phyloP scores from a whole-genome alignment of 2,329 filamentous ascomycete species.

The Neonectria hederae region DNA sequence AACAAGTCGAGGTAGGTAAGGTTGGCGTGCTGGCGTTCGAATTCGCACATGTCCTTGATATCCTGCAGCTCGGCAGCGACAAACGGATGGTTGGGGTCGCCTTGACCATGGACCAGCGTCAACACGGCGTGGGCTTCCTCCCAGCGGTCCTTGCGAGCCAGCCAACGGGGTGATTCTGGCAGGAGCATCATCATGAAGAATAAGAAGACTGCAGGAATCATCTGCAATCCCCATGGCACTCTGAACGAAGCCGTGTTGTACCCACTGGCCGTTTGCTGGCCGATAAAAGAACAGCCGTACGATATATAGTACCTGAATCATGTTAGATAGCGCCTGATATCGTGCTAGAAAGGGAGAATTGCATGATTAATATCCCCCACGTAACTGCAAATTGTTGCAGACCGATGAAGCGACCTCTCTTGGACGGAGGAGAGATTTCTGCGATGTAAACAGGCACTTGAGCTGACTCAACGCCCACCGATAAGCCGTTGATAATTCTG shows the following conservation, averaged over 20 bases:
- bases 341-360: no score
- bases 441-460: conserved; percentile 73
- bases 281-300: conserved; percentile 70
- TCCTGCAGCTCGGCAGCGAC: conserved; percentile 75
- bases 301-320: conserved; percentile 73
- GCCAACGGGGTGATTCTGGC: conserved; percentile 71
- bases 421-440: conserved; percentile 64
- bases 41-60: conserved; percentile 77
- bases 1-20: conserved; percentile 78
- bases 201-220: conserved; percentile 68
- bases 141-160: conserved; percentile 69
- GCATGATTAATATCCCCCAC: conserved; percentile 60
- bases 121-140: conserved; percentile 64
- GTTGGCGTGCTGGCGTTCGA: conserved; percentile 75
- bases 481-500: conserved; percentile 68
- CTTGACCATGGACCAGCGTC: conserved; percentile 71
- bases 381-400: conserved; percentile 78
- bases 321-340: neutral
- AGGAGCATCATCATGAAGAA: conserved; percentile 68
- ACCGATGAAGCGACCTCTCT: conserved; percentile 70
- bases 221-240: conserved; percentile 72
- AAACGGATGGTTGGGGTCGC: conserved; percentile 70
- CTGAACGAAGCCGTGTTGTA: conserved; percentile 58
- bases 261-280: conserved; percentile 40
- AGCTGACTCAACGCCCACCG: conserved; percentile 68